Conservation (phyloP, 2,329 filamentous ascomycete genomes). For the Colletotrichum truncatum region DNA sequence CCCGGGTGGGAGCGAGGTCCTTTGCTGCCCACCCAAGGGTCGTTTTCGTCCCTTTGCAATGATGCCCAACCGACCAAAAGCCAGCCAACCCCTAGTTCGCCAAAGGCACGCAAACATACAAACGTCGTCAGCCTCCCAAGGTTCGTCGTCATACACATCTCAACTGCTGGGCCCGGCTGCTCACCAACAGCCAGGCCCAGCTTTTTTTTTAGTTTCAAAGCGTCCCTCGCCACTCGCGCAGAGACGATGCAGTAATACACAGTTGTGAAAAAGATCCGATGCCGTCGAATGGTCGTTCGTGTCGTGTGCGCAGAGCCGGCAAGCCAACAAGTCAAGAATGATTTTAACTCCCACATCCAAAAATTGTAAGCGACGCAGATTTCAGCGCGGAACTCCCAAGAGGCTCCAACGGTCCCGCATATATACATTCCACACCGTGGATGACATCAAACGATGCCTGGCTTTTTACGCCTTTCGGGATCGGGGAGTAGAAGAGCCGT, state of each 20-base stretch:
- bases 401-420: constrained; percentile 10
- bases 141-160: constrained; percentile 31
- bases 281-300: constrained; percentile 5
- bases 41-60: constrained; percentile 27
- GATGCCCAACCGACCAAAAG: constrained; percentile 28
- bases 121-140: constrained; percentile 31
- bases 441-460: constrained; percentile 1
- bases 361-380: constrained; percentile 12
- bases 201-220: constrained; percentile 25
- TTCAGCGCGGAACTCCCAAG: constrained; percentile 5
- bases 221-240: constrained; percentile 8
- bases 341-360: constrained; percentile 16
- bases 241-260: constrained; percentile 29
- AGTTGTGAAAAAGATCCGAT: constrained; percentile 22
- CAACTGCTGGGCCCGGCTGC: constrained; percentile 20
- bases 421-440: constrained; percentile 28
- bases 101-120: constrained; percentile 31
- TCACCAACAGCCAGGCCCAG: constrained; percentile 11
- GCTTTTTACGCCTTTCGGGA: constrained; percentile 74
- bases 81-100: constrained; percentile 26
- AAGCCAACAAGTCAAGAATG: constrained; percentile 15
- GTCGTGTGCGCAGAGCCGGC: background rate
- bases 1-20: constrained; percentile 6
- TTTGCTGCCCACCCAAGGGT: constrained; percentile 4
- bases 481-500: constrained; percentile 66